Percentiles rank a stretch among this genome's conserved stretches.
Conservation (phyloP, 495 filamentous ascomycete species). For the Xylaria palmicola region DNA sequence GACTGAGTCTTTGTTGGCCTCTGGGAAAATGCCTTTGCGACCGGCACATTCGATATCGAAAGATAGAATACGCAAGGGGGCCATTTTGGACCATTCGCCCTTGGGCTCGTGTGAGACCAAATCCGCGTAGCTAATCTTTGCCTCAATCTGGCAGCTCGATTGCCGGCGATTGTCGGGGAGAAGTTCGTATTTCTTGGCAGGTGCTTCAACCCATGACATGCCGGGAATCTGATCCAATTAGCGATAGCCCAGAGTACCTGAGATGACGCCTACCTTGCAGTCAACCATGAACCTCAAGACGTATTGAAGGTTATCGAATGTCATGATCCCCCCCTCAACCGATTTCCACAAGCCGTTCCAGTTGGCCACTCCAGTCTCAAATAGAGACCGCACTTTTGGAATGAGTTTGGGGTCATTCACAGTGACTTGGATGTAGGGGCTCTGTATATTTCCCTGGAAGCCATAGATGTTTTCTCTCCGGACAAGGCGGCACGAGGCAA, state of each 20-base stretch:
- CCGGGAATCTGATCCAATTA: constrained; percentile 63
- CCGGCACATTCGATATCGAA: constrained; percentile 99
- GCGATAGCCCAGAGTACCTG: neutral
- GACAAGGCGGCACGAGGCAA: constrained; percentile 71
- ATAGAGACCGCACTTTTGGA: constrained; percentile 62
- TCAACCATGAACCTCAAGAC: constrained; percentile 98
- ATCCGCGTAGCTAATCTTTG: constrained; percentile 73
- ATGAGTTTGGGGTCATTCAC: constrained; percentile 85
- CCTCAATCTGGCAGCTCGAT: constrained; percentile 96
- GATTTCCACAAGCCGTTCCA: constrained; percentile 87
- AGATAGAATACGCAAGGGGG: constrained; percentile 84
- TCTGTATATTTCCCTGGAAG: constrained; percentile 89
- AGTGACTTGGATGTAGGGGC: constrained; percentile 88
- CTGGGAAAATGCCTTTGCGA: constrained; percentile 95
- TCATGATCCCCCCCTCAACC: constrained; percentile 67
- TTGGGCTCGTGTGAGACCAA: constrained; percentile 85
- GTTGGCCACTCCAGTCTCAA: constrained; percentile 77
- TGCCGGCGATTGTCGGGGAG: constrained; percentile 59
- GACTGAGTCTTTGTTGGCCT: constrained; percentile 85
- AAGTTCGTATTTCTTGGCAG: constrained; percentile 68
- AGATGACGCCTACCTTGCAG: constrained; percentile 56
- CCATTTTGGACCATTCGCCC: constrained; percentile 98
- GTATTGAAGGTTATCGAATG: constrained; percentile 94
- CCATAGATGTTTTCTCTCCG: constrained; percentile 87
- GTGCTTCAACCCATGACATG: constrained; percentile 97